Evolutionary conservation across 768 basidiomycete genomes (phyloP), one percentile per base, ranked within the genome.

Genomic region (Tylopilus vinaceipallidus): DNA sequence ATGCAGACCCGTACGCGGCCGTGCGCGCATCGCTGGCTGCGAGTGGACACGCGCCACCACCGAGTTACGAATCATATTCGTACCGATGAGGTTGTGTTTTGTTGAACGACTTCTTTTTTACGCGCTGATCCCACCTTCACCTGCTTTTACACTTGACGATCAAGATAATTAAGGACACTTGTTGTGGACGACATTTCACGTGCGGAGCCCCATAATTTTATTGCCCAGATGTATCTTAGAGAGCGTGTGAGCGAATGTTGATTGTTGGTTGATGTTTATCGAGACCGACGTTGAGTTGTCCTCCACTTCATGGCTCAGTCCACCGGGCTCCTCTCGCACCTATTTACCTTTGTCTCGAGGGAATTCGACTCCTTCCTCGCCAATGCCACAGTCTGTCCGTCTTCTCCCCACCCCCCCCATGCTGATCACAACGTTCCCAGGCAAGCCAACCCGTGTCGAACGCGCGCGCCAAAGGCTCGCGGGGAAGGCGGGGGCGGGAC

Each of bases 1-100:
- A 92, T 60, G 91, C 90, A 20, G 86, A 93, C 61, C 91, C 91
- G 9, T 93, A 92, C 61, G 87, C 89, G 12, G 86, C 85, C 11
- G 88, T 92, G 30, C 77, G 88, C 16, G 84, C 85, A 8, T 75
- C 77, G 5, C 66, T 88, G 65, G 26, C 66, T 47, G 52, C 63
- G 52, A 64, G 47, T 20, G 60, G 58, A 46, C 54, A 69, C n/a
- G 42, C 73, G 8, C 45, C 58, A 19, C 75, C 78, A 9, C 80
- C 80, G 13, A 75, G 74, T 51, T 83, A 83, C 64, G 80, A 82
- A 23, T 71, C 69, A 20, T 82, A 81, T 58, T 62, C 75, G 41
- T 81, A 80, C 63, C 74, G 73, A 58, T 81, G 58, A 67, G 29
- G 35, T 19, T 26, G 14, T 16, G 12, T 29, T n/a, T n/a, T 46